phyloP scores from a whole-genome alignment of 2,329 filamentous ascomycete genomes.

The Fusarium sp. region DNA sequence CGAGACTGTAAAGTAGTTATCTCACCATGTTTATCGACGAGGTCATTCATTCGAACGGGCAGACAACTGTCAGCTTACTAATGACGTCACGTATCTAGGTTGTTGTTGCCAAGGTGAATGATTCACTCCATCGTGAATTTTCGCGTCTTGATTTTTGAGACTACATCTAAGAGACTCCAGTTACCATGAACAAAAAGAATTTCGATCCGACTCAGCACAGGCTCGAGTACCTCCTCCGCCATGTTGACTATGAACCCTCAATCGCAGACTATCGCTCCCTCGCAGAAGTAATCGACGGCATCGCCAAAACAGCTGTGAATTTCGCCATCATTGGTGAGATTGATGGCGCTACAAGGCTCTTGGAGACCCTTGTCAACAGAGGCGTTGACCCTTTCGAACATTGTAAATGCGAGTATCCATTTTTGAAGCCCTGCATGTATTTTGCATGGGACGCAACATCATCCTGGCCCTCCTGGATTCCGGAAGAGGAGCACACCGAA shows the following conservation, averaged over 20 bases:
- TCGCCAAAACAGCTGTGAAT: not conserved
- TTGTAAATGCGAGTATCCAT: not conserved
- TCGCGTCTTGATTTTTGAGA: not conserved
- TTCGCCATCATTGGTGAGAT: not conserved
- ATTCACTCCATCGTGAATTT: not conserved
- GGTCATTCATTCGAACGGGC: not conserved
- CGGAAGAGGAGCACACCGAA: not conserved
- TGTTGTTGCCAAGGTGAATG: not conserved
- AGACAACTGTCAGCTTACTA: not conserved
- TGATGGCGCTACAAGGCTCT: not conserved
- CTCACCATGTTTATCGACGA: no score
- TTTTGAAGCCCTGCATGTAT: conserved; percentile 13
- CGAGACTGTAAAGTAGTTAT: no score
- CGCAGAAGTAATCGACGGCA: not conserved
- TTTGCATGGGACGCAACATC: conserved; percentile 16
- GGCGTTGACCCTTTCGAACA: not conserved
- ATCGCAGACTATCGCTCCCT: not conserved
- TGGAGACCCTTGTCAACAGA: not conserved
- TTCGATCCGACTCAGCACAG: not conserved
- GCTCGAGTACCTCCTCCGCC: conserved; percentile 1
- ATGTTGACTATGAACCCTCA: conserved; percentile 5
- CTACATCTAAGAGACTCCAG: not conserved
- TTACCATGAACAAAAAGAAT: not conserved
- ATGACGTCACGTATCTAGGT: not conserved
- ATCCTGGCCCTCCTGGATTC: conserved; percentile 10